A percentile compares a stretch with the other conserved stretches of the same genome.
These are phyloP conservation scores for Aspergillus candidus DNA, from an alignment of 2,329 filamentous ascomycete genomes.

Conservation along the genomic window DNA sequence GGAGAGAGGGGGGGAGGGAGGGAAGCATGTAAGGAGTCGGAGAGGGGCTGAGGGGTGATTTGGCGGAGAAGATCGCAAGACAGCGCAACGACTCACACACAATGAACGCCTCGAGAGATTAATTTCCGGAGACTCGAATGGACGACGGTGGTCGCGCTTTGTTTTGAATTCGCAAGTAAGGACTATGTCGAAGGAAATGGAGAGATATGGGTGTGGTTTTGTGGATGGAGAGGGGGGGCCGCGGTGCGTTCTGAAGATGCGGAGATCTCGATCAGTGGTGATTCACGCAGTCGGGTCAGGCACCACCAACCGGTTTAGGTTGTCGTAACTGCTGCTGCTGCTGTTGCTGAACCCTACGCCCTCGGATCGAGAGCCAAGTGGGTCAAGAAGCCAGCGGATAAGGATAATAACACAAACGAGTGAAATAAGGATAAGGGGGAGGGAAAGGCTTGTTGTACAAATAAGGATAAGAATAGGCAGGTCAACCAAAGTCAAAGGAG, in stretches of 20 bases:
- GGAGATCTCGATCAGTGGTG: constrained; percentile 27
- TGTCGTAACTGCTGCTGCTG: constrained; percentile 2
- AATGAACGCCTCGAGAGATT: constrained; percentile 34
- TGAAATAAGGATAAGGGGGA: constrained; percentile 7
- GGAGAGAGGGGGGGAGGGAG: constrained; percentile 34
- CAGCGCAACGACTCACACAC: constrained; percentile 29
- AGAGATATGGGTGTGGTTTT: neutral
- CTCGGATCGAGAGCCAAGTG: constrained; percentile 10
- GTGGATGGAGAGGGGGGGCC: constrained; percentile 8
- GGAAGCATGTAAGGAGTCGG: constrained; percentile 30
- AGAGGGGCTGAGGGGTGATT: constrained; percentile 34
- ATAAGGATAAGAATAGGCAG: constrained; percentile 11
- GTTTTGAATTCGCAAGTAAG: constrained; percentile 15
- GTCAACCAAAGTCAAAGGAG: constrained; percentile 3
- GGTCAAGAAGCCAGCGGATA: constrained; percentile 5
- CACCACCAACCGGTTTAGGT: neutral
- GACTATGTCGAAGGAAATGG: constrained; percentile 6
- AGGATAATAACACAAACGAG: constrained; percentile 20
- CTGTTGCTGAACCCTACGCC: constrained; percentile 9
- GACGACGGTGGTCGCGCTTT: constrained; percentile 6
- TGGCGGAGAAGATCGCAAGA: constrained; percentile 25
- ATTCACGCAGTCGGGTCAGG: constrained; percentile 19
- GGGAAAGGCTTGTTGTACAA: constrained; percentile 26
- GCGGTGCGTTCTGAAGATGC: constrained; percentile 23
- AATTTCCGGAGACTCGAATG: constrained; percentile 11